Evolutionary conservation across 2,329 filamentous ascomycete species (phyloP).

Genomic region (Drechslera avenae): DNA sequence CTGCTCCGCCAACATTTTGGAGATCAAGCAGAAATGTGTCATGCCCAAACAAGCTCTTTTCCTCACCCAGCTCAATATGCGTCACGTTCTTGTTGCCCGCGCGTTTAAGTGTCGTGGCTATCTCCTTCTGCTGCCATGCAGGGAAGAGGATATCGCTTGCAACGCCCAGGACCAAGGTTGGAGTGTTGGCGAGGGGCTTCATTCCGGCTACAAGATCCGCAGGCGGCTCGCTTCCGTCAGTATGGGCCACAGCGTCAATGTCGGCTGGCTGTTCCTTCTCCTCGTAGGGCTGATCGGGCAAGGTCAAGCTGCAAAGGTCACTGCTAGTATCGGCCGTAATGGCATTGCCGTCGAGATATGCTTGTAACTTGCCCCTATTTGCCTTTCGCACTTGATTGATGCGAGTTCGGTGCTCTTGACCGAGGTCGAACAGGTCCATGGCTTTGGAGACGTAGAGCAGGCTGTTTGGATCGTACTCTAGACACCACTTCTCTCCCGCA

Average conservation of each 20-base stretch:
- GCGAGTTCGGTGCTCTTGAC: slow-evolving; percentile 69
- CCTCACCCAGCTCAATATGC: slow-evolving; percentile 90
- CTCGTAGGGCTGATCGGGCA: slow-evolving; percentile 83
- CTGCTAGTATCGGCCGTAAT: slow-evolving; percentile 24
- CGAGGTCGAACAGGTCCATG: slow-evolving; percentile 97
- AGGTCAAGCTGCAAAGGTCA: slow-evolving; percentile 75
- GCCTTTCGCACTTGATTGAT: slow-evolving; percentile 66
- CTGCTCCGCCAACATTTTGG: slow-evolving; percentile 84
- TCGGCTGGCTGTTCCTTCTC: slow-evolving; percentile 68
- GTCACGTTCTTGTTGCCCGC: slow-evolving; percentile 81
- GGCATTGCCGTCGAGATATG: slow-evolving; percentile 44
- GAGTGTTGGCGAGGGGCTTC: slow-evolving; percentile 71
- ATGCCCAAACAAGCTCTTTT: slow-evolving; percentile 92
- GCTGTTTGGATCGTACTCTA: slow-evolving; percentile 96
- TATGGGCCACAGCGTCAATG: slow-evolving; percentile 29
- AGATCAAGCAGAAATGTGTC: slow-evolving; percentile 95
- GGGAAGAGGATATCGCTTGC: slow-evolving; percentile 96
- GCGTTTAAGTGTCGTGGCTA: slow-evolving; percentile 79
- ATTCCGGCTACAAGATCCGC: slow-evolving; percentile 81
- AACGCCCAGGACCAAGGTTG: slow-evolving; percentile 88
- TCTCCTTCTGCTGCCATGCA: slow-evolving; percentile 95
- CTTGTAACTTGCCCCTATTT: slow-evolving; percentile 63
- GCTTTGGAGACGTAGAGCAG: slow-evolving; percentile 96
- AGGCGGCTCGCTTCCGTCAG: slow-evolving; percentile 63
- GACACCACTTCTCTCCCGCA: slow-evolving; percentile 95